phyloP scores from a whole-genome alignment of 345 rosid species.

The Clausena lansium region DNA sequence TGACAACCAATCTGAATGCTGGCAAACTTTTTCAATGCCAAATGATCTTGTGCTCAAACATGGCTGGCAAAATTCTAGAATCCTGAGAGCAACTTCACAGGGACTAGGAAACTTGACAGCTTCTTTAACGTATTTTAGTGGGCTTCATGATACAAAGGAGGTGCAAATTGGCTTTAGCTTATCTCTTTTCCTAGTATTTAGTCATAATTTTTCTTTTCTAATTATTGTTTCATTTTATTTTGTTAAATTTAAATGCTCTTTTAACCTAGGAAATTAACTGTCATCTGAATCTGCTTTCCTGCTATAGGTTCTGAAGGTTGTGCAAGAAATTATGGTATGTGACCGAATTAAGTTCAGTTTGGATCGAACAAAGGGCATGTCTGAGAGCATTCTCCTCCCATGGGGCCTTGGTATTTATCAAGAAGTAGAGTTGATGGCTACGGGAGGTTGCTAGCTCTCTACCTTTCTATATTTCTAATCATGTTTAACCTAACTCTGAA shows the following conservation, averaged over 20 bases:
- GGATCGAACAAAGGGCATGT: conserved; percentile 36
- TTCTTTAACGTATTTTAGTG: conserved; percentile 63
- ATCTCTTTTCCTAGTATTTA: conserved; percentile 3
- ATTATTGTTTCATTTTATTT: background rate
- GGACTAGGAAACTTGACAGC: conserved; percentile 75
- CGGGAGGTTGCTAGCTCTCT: conserved; percentile 60
- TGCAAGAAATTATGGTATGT: conserved; percentile 79
- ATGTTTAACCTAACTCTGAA: conserved; percentile 6
- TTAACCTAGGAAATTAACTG: background rate
- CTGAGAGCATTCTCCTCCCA: conserved; percentile 60
- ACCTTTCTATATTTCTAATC: background rate
- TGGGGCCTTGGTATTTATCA: conserved; percentile 84
- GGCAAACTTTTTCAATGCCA: conserved; percentile 49
- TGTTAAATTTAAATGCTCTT: background rate
- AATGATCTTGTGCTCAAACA: conserved; percentile 46
- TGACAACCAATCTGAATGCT: conserved; percentile 50
- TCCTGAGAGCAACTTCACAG: conserved; percentile 56
- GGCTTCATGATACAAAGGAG: conserved; percentile 51
- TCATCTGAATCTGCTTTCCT: conserved; percentile 22
- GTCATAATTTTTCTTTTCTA: background rate
- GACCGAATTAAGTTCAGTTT: conserved; percentile 58
- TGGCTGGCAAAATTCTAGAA: conserved; percentile 56
- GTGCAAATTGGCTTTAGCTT: conserved; percentile 31
- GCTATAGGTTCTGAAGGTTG: conserved; percentile 64
- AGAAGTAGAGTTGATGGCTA: conserved; percentile 74